Evolutionary conservation across 495 filamentous ascomycete species (phyloP).

Genomic region (Parmelia sp.): DNA sequence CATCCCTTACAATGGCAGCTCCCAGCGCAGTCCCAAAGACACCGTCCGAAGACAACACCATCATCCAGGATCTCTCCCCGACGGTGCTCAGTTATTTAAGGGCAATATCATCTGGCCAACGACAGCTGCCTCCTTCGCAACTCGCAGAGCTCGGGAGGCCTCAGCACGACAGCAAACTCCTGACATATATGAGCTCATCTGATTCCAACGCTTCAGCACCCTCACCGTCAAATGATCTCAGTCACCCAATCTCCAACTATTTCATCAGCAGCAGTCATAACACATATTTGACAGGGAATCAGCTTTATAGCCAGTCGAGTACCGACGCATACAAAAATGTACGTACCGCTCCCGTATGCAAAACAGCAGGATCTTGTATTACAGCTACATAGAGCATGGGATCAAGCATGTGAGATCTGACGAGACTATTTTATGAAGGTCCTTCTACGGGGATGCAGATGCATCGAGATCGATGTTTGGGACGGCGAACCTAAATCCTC

Average conservation of each 20-base stretch:
- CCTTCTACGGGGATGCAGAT: constrained; percentile 76
- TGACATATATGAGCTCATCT: constrained; percentile 55
- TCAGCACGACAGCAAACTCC: constrained; percentile 38
- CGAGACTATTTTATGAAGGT: constrained; percentile 39
- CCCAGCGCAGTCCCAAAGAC: neutral
- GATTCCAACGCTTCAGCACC: constrained; percentile 40
- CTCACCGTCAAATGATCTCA: constrained; percentile 42
- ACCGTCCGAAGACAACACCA: neutral
- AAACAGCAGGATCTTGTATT: neutral
- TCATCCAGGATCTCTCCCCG: constrained; percentile 20
- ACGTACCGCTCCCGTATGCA: constrained; percentile 28
- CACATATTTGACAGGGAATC: constrained; percentile 88
- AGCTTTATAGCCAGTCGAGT: constrained; percentile 77
- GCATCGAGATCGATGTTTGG: constrained; percentile 95
- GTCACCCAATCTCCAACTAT: constrained; percentile 73
- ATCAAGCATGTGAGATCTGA: constrained; percentile 12
- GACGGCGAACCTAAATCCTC: constrained; percentile 58
- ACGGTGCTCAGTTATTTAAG: constrained; percentile 20
- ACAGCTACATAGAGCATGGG: neutral
- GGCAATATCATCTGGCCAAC: constrained; percentile 19
- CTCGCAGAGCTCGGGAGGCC: constrained; percentile 14
- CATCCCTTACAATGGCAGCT: constrained; percentile 1
- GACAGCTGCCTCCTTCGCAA: constrained; percentile 19
- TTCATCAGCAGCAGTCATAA: constrained; percentile 93
- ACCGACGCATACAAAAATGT: constrained; percentile 79